A percentile compares a stretch with the other conserved stretches of the same genome.
Evolutionary conservation across 1,284 basidiomycete species (phyloP).

Genomic region (Inonotus hispidus): DNA sequence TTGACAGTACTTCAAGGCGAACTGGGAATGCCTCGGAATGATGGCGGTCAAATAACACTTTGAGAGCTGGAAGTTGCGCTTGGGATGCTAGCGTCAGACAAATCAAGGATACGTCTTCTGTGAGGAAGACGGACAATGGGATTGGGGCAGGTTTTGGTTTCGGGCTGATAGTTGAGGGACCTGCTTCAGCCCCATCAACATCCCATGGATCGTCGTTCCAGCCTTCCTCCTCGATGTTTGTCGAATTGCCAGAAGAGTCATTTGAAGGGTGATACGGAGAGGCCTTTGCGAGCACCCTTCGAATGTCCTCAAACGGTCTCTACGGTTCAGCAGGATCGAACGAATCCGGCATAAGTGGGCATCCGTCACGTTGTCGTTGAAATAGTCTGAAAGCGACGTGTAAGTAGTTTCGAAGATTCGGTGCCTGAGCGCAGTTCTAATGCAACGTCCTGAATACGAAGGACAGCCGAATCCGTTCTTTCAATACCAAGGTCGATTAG

Average conservation of each 20-base stretch:
- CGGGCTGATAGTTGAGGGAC: conserved; percentile 19
- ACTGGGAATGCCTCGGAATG: conserved; percentile 54
- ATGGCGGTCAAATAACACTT: conserved; percentile 55
- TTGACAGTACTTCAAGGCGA: conserved; percentile 65
- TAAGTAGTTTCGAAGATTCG: not conserved
- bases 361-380: conserved; percentile 47
- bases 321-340: conserved; percentile 50
- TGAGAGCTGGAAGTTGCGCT: conserved; percentile 53
- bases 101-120: conserved; percentile 48
- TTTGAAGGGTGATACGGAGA: conserved; percentile 24
- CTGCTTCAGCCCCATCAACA: conserved; percentile 28
- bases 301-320: conserved; percentile 65
- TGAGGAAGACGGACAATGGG: conserved; percentile 60
- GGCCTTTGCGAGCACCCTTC: conserved; percentile 43
- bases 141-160: conserved; percentile 32
- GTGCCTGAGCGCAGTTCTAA: conserved; percentile 19
- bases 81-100: conserved; percentile 64
- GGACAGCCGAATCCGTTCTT: conserved; percentile 45
- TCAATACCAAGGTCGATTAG: conserved; percentile 58
- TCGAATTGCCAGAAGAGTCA: conserved; percentile 25
- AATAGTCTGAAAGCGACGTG: conserved; percentile 40
- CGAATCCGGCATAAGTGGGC: conserved; percentile 62
- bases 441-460: conserved; percentile 40
- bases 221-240: conserved; percentile 41
- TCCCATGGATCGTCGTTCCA: conserved; percentile 85